Conservation (phyloP, 2,329 filamentous ascomycete species). For the Lecanicillium sp. region DNA sequence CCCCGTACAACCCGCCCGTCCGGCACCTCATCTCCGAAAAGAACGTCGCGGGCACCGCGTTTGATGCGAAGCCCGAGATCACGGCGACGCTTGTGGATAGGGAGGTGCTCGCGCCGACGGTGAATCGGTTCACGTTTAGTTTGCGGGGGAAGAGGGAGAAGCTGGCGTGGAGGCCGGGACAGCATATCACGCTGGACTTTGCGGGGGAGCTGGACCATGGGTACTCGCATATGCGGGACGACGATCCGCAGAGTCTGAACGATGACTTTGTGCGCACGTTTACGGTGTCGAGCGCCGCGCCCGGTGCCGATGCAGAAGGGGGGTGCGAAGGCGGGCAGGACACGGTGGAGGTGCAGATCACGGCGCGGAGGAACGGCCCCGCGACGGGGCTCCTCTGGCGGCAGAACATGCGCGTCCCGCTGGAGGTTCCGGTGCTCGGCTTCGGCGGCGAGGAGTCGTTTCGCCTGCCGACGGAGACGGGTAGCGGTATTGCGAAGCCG, state of each 20-base stretch:
- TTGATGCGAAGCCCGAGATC: constrained; percentile 17
- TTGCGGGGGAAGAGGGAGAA: constrained; percentile 14
- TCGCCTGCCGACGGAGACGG: constrained; percentile 23
- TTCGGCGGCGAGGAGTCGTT: constrained; percentile 60
- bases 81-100: constrained; percentile 53
- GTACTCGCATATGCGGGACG: constrained; percentile 78
- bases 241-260: constrained; percentile 73
- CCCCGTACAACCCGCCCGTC: constrained; percentile 74
- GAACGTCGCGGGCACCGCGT: constrained; percentile 17
- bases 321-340: constrained; percentile 14
- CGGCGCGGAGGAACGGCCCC: constrained; percentile 60
- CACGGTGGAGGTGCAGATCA: constrained; percentile 59
- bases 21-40: constrained; percentile 58
- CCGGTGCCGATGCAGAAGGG: constrained; percentile 23
- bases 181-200: constrained; percentile 75
- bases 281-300: constrained; percentile 62
- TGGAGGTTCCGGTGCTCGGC: constrained; percentile 64
- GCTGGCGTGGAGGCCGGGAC: constrained; percentile 57
- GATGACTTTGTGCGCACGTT: constrained; percentile 83
- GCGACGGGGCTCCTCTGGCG: constrained; percentile 61
- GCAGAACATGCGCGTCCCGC: constrained; percentile 43
- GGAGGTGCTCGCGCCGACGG: constrained; percentile 56
- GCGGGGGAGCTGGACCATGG: constrained; percentile 61
- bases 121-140: constrained; percentile 58
- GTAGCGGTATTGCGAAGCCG: constrained; percentile 23